Percentiles rank a stretch among this genome's conserved stretches.
Conservation (phyloP, 768 basidiomycete genomes). For the Gelatoporia subvermispora region DNA sequence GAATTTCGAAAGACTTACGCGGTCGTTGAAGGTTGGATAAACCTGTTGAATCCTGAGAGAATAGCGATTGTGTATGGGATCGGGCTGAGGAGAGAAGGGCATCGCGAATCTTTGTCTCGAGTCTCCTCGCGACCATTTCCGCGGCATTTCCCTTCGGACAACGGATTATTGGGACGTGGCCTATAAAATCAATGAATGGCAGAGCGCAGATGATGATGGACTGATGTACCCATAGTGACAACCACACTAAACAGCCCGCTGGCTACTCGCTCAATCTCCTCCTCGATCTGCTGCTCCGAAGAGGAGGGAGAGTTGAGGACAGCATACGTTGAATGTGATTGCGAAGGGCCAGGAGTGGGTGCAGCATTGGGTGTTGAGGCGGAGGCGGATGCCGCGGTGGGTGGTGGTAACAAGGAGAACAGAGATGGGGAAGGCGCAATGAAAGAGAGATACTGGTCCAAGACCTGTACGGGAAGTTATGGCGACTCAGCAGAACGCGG, state of each 20-base stretch:
- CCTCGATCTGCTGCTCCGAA: slow-evolving; percentile 86
- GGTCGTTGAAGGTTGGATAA: slow-evolving; percentile 86
- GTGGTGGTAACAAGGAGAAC: slow-evolving; percentile 80
- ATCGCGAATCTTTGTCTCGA: slow-evolving; percentile 90
- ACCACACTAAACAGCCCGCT: slow-evolving; percentile 88
- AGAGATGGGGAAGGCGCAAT: slow-evolving; percentile 88
- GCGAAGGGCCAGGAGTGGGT: slow-evolving; percentile 28
- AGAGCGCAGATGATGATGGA: background rate
- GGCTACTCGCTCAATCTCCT: slow-evolving; percentile 88
- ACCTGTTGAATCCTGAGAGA: slow-evolving; percentile 76
- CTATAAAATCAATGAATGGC: slow-evolving; percentile 32
- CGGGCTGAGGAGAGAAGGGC: slow-evolving; percentile 68
- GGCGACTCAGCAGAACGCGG: slow-evolving; percentile 11
- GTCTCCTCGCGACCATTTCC: slow-evolving; percentile 97
- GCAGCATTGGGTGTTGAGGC: slow-evolving; percentile 29
- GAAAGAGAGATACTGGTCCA: slow-evolving; percentile 97
- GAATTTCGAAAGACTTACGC: slow-evolving; percentile 43
- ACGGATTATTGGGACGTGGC: slow-evolving; percentile 91
- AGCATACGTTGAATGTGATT: slow-evolving; percentile 63
- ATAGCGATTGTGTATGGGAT: slow-evolving; percentile 57
- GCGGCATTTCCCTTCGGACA: slow-evolving; percentile 95
- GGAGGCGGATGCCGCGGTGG: slow-evolving; percentile 31
- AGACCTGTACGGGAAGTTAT: slow-evolving; percentile 46
- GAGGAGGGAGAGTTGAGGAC: slow-evolving; percentile 90
- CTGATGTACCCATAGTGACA: slow-evolving; percentile 69